A percentile compares a stretch with the other conserved stretches of the same genome.
phyloP scores from a whole-genome alignment of 352 stramenopile genomes.

The Phytophthora parvispora region DNA sequence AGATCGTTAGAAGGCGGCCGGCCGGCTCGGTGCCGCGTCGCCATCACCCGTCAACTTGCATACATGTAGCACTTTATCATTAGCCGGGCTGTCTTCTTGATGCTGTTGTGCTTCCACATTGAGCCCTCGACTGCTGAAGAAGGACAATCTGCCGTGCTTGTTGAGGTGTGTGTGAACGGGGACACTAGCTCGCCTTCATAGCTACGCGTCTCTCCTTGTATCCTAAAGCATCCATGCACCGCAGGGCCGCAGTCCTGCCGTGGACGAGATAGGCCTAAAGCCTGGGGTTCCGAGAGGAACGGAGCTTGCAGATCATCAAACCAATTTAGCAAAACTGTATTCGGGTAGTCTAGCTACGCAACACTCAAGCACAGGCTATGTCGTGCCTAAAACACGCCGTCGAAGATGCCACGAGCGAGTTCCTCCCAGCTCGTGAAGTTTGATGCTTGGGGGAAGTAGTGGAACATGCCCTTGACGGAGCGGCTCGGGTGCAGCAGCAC shows the following conservation, averaged over 20 bases:
- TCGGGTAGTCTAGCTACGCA: slow-evolving; percentile 8
- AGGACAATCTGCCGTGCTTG: slow-evolving; percentile 1
- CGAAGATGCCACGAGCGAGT: slow-evolving; percentile 73
- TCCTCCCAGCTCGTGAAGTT: slow-evolving; percentile 64
- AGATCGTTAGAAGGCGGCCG: slow-evolving; percentile 40
- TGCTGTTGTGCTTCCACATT: slow-evolving; percentile 32
- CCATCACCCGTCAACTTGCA: slow-evolving; percentile 31
- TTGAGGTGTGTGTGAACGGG: not conserved
- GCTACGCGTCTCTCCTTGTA: not conserved
- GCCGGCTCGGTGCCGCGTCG: slow-evolving; percentile 11
- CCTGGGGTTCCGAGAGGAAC: too few relatives aligned
- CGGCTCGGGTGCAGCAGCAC: slow-evolving; percentile 84
- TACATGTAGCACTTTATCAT: slow-evolving; percentile 58
- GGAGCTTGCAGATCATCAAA: slow-evolving; percentile 2
- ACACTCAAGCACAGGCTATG: not conserved
- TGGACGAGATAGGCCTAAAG: too few relatives aligned
- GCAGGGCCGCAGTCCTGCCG: too few relatives aligned
- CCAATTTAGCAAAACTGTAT: slow-evolving; percentile 12
- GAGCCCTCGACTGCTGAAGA: slow-evolving; percentile 26
- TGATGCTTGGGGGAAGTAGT: slow-evolving; percentile 66
- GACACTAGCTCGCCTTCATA: slow-evolving; percentile 12
- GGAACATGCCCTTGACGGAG: slow-evolving; percentile 73
- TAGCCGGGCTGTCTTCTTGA: slow-evolving; percentile 8
- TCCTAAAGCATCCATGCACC: not conserved
- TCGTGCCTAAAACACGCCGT: slow-evolving; percentile 53